Percentiles rank a stretch among this genome's conserved stretches.
phyloP scores from a whole-genome alignment of 495 filamentous ascomycete species.

The Venustampulla echinocandica region DNA sequence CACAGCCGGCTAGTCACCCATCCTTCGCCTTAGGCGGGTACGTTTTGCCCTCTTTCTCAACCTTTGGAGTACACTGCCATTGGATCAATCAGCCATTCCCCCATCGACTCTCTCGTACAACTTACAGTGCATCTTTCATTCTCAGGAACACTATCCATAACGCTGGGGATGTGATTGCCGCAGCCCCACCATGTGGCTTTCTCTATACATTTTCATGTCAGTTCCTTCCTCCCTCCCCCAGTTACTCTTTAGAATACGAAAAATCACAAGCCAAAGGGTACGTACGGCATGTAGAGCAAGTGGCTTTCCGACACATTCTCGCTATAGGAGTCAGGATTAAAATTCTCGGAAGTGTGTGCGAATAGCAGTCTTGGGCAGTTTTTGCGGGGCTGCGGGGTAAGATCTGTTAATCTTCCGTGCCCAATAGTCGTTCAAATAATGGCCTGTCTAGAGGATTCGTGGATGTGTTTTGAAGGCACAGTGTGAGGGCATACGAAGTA shows the following conservation, averaged over 20 bases:
- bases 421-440: too few species aligned
- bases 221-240: too few species aligned
- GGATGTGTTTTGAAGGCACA: too few species aligned
- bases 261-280: background rate
- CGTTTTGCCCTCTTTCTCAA: conserved; percentile 48
- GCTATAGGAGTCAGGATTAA: too few species aligned
- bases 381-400: too few species aligned
- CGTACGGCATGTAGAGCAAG: conserved; percentile 24
- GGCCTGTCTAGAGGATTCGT: too few species aligned
- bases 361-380: too few species aligned
- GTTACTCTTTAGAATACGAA: background rate
- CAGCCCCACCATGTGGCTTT: conserved; percentile 66
- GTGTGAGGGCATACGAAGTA: too few species aligned
- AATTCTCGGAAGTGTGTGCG: too few species aligned
- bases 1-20: conserved; percentile 10
- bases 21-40: conserved; percentile 50
- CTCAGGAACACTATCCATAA: conserved; percentile 54
- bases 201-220: too few species aligned
- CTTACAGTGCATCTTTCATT: conserved; percentile 48
- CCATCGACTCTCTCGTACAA: background rate
- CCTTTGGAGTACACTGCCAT: conserved; percentile 44
- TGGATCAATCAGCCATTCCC: background rate
- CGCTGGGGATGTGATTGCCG: conserved; percentile 55
- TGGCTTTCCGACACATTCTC: conserved; percentile 25
- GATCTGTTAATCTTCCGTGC: too few species aligned